These are phyloP conservation scores for Cardamine resedifolia DNA, from an alignment of 345 rosid species.

Conservation along the genomic window DNA sequence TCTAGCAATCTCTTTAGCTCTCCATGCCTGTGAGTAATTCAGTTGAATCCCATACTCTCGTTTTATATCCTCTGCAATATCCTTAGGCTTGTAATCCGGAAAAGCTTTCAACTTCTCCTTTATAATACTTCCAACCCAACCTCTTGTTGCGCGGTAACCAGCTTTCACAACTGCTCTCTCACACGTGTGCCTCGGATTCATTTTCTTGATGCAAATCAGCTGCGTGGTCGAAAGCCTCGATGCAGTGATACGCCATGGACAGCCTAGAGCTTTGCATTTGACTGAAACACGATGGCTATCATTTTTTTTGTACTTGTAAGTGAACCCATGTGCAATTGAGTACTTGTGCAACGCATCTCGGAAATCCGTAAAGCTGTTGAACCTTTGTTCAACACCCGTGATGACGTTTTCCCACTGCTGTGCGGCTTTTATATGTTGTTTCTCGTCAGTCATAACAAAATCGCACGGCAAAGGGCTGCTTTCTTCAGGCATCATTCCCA, in stretches of 20 bases:
- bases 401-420: conserved; percentile 82
- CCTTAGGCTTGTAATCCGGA: conserved; percentile 86
- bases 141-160: conserved; percentile 77
- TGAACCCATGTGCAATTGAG: conserved; percentile 85
- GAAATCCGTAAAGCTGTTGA: conserved; percentile 71
- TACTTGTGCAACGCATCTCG: conserved; percentile 86
- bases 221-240: conserved; percentile 83
- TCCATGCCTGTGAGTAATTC: conserved; percentile 92
- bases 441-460: conserved; percentile 45
- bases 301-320: conserved; percentile 87
- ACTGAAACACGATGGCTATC: conserved; percentile 87
- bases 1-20: conserved; percentile 86
- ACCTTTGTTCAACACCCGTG: conserved; percentile 89
- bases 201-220: conserved; percentile 80
- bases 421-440: conserved; percentile 54
- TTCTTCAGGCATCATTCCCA: conserved; percentile 37
- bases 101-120: conserved; percentile 77
- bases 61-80: conserved; percentile 79
- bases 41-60: conserved; percentile 85
- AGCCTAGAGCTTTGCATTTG: conserved; percentile 78
- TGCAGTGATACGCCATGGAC: conserved; percentile 93
- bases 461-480: conserved; percentile 41
- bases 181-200: conserved; percentile 72
- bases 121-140: conserved; percentile 89
- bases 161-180: conserved; percentile 80